These are phyloP conservation scores for Rhodosporidiobolus odoratus DNA, from an alignment of 768 basidiomycete genomes.

Conservation along the genomic window DNA sequence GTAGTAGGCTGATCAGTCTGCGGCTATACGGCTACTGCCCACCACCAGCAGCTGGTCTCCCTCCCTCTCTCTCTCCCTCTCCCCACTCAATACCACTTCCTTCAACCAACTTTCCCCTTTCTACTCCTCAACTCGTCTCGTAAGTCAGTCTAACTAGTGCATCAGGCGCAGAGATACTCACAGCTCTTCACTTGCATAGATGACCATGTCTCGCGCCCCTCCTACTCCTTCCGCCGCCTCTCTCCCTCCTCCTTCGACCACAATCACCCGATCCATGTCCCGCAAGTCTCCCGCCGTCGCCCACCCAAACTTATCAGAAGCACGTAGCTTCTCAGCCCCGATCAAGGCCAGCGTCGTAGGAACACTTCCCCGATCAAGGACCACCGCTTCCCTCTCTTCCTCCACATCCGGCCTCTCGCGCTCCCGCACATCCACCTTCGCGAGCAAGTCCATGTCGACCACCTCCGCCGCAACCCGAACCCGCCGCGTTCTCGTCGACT, in stretches of 20 bases:
- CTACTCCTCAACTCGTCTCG: too few species aligned
- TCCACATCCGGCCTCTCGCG: not conserved
- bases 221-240: too few species aligned
- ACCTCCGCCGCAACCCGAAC: not conserved
- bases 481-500: slow-evolving; percentile 19
- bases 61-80: too few species aligned
- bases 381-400: slow-evolving; percentile 6
- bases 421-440: not conserved
- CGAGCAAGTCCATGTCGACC: not conserved
- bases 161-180: too few species aligned
- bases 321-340: not conserved
- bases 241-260: not conserved
- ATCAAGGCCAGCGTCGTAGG: not conserved
- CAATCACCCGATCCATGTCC: not conserved
- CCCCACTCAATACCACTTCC: too few species aligned
- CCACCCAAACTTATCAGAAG: not conserved
- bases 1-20: too few species aligned
- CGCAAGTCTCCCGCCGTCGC: not conserved
- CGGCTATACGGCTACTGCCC: too few species aligned
- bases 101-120: too few species aligned
- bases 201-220: too few species aligned
- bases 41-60: too few species aligned
- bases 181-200: too few species aligned
- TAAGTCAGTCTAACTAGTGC: too few species aligned
- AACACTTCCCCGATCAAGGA: not conserved